Evolutionary conservation across 306 rosid genomes (phyloP).

Genomic region (Mimosa pudica): DNA sequence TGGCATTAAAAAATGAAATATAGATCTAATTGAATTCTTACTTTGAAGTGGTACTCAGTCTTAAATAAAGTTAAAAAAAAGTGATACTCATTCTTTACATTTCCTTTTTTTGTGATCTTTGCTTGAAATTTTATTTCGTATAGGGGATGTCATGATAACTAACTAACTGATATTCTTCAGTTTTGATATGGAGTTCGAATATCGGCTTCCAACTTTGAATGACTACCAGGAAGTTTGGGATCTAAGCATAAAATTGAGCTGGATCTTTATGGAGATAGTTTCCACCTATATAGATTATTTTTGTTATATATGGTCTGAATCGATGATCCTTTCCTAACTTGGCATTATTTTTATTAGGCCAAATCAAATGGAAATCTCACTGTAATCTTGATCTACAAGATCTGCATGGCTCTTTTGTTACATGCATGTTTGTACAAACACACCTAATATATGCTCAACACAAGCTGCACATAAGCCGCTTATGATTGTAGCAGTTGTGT

Average conservation of each 20-base stretch:
- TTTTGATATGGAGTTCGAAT: slow-evolving; percentile 24
- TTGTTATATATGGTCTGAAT: slow-evolving; percentile 23
- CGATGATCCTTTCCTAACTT: slow-evolving; percentile 25
- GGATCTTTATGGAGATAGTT: slow-evolving; percentile 30
- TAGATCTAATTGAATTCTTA: background rate
- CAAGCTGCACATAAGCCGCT: background rate
- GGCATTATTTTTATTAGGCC: background rate
- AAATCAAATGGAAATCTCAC: slow-evolving; percentile 27
- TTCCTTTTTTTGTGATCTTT: background rate
- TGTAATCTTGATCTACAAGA: slow-evolving; percentile 31
- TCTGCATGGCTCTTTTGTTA: slow-evolving; percentile 21
- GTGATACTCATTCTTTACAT: background rate
- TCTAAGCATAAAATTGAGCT: slow-evolving; percentile 32
- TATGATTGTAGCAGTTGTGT: background rate
- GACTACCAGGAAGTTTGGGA: slow-evolving; percentile 16
- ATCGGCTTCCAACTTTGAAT: slow-evolving; percentile 28
- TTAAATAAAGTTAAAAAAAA: background rate
- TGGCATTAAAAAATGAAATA: background rate
- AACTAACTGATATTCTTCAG: slow-evolving; percentile 4
- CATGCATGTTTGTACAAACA: slow-evolving; percentile 3
- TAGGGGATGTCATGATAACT: slow-evolving; percentile 16
- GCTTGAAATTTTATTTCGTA: background rate
- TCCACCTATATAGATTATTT: slow-evolving; percentile 23
- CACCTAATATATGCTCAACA: background rate
- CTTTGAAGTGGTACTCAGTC: background rate